Evolutionary conservation across 2,329 filamentous ascomycete genomes (phyloP).

Genomic region (Fusarium xyrophilum): DNA sequence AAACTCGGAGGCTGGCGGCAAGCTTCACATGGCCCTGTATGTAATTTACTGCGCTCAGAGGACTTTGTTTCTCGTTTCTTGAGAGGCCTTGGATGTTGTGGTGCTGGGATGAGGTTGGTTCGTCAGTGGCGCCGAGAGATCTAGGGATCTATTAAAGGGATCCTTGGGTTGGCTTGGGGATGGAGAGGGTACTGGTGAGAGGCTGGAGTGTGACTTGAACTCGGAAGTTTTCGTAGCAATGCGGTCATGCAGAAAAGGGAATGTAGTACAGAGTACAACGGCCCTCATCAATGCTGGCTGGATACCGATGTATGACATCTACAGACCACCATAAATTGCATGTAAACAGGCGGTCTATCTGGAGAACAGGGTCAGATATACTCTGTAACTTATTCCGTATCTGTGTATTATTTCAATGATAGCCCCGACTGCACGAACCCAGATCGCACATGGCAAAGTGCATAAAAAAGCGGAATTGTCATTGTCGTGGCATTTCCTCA

Average conservation of each 20-base stretch:
- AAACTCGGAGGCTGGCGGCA: neutral
- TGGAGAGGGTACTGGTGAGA: constrained; percentile 2
- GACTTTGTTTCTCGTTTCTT: constrained; percentile 30
- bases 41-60: constrained; percentile 12
- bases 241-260: neutral
- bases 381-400: too few relatives aligned
- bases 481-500: constrained; percentile 13
- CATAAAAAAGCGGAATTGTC: neutral
- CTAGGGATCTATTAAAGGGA: constrained; percentile 22
- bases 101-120: constrained; percentile 23
- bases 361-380: neutral
- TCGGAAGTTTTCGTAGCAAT: neutral
- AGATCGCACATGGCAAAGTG: constrained; percentile 22
- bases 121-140: constrained; percentile 20
- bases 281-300: neutral
- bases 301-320: neutral
- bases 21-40: constrained; percentile 4
- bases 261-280: neutral
- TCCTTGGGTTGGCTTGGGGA: neutral
- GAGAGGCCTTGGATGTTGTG: constrained; percentile 13
- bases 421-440: neutral
- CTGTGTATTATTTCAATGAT: neutral
- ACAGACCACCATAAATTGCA: neutral
- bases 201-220: neutral
- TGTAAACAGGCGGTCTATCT: neutral